A percentile compares a stretch with the other conserved stretches of the same genome.
Evolutionary conservation across 192 early-diverging fungal species (phyloP).

Genomic region (Umbelopsis vinacea): DNA sequence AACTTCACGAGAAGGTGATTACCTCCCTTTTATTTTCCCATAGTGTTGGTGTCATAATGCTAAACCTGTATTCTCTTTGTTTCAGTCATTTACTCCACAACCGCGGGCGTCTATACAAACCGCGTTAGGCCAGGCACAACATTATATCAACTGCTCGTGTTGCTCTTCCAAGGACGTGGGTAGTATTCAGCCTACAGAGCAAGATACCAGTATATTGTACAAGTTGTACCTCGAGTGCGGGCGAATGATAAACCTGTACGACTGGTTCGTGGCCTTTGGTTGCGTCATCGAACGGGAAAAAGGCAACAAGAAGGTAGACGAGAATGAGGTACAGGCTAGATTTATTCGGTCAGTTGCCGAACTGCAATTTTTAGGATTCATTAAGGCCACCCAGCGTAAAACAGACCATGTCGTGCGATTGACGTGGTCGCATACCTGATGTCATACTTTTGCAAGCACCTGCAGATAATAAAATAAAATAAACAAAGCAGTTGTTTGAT

Average conservation of each 20-base stretch:
- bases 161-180: constrained; percentile 51
- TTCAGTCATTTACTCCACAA: constrained; percentile 78
- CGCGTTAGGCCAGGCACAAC: constrained; percentile 73
- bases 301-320: constrained; percentile 31
- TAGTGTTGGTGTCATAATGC: not conserved
- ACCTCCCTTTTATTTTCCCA: not conserved
- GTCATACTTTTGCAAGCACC: not conserved
- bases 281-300: constrained; percentile 72
- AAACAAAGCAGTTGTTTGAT: too few relatives aligned
- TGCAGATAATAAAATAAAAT: too few relatives aligned
- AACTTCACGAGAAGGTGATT: constrained; percentile 73
- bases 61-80: not conserved
- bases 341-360: constrained; percentile 87
- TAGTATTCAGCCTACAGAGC: constrained; percentile 62
- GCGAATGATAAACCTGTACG: constrained; percentile 91
- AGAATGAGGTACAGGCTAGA: constrained; percentile 74
- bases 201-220: constrained; percentile 91
- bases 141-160: constrained; percentile 86
- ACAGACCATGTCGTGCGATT: constrained; percentile 91
- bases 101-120: constrained; percentile 85
- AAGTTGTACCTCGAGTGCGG: constrained; percentile 91
- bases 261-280: constrained; percentile 88
- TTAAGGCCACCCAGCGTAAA: constrained; percentile 87
- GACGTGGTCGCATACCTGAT: constrained; percentile 69
- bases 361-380: constrained; percentile 88